Percentiles rank a stretch among this genome's conserved stretches.
Conservation (phyloP, 2,329 filamentous ascomycete genomes). For the Colletotrichum sojae region DNA sequence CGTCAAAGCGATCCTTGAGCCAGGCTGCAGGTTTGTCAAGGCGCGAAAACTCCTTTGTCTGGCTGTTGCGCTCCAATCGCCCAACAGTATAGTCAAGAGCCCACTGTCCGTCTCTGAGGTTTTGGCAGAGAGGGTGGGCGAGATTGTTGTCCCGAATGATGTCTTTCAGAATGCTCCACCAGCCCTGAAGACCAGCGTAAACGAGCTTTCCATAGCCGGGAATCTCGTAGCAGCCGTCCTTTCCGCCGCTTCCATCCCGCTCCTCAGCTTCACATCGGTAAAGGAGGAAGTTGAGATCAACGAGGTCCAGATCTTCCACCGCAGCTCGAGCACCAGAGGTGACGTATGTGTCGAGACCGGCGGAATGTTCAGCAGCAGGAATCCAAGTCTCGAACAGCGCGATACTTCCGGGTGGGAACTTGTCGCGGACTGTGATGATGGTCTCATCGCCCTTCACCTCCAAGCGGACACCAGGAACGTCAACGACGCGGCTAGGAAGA, state of each 20-base stretch:
- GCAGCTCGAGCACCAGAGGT: constrained; percentile 85
- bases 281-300: constrained; percentile 91
- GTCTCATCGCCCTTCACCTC: constrained; percentile 82
- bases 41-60: constrained; percentile 72
- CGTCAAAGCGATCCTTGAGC: constrained; percentile 88
- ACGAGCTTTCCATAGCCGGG: constrained; percentile 88
- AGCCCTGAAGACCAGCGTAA: constrained; percentile 97
- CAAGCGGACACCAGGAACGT: constrained; percentile 80
- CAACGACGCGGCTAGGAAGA: constrained; percentile 85
- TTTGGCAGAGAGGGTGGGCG: constrained; percentile 92
- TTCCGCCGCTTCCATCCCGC: constrained; percentile 81
- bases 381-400: constrained; percentile 98
- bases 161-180: constrained; percentile 92
- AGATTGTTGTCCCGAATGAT: constrained; percentile 92
- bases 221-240: constrained; percentile 90
- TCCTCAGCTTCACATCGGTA: constrained; percentile 94
- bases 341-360: constrained; percentile 87
- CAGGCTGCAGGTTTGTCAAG: constrained; percentile 79
- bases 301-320: constrained; percentile 80
- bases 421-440: constrained; percentile 82
- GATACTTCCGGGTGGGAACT: constrained; percentile 94
- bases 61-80: constrained; percentile 80
- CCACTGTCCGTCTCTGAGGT: constrained; percentile 93
- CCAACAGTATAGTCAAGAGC: constrained; percentile 88
- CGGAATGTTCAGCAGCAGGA: constrained; percentile 85